A percentile compares a stretch with the other conserved stretches of the same genome.
Conservation (phyloP, 345 rosid genomes). For the Gossypium sturtianum region DNA sequence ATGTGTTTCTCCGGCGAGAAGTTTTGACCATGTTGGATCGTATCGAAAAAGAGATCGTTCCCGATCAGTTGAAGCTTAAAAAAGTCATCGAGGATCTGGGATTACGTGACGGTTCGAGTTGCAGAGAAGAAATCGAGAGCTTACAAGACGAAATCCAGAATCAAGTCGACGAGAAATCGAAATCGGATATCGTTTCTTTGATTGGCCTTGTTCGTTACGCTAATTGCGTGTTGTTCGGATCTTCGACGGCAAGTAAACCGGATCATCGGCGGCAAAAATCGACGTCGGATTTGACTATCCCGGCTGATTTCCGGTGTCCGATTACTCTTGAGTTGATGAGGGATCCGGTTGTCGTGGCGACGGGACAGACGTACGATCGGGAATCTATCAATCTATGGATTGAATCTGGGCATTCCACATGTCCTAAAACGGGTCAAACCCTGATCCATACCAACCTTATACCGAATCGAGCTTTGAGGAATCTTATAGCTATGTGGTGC, state of each 20-base stretch:
- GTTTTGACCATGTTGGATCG: conserved; percentile 44
- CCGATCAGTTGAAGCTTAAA: conserved; percentile 35
- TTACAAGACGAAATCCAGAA: conserved; percentile 64
- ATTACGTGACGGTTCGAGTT: conserved; percentile 35
- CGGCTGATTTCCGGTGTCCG: conserved; percentile 86
- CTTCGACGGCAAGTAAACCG: conserved; percentile 31
- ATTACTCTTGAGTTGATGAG: conserved; percentile 80
- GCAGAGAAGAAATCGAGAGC: conserved; percentile 66
- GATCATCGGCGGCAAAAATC: conserved; percentile 29
- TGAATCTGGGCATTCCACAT: conserved; percentile 80
- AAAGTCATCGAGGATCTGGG: conserved; percentile 41
- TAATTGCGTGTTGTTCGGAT: conserved; percentile 68
- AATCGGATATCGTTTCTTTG: conserved; percentile 47
- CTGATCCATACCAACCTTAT: conserved; percentile 61
- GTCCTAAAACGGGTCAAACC: conserved; percentile 89
- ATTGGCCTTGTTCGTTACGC: conserved; percentile 78
- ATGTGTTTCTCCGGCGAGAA: conserved; percentile 33
- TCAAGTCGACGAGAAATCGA: conserved; percentile 63
- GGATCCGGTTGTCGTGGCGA: conserved; percentile 80
- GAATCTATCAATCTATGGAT: conserved; percentile 65
- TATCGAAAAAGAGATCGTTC: conserved; percentile 56
- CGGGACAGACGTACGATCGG: conserved; percentile 95
- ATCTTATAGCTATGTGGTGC: conserved; percentile 77
- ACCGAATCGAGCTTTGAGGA: conserved; percentile 67
- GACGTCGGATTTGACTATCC: conserved; percentile 36